Base-by-base conservation (phyloP, 352 stramenopile genomes). In the Thraustotheca clavata region DNA sequence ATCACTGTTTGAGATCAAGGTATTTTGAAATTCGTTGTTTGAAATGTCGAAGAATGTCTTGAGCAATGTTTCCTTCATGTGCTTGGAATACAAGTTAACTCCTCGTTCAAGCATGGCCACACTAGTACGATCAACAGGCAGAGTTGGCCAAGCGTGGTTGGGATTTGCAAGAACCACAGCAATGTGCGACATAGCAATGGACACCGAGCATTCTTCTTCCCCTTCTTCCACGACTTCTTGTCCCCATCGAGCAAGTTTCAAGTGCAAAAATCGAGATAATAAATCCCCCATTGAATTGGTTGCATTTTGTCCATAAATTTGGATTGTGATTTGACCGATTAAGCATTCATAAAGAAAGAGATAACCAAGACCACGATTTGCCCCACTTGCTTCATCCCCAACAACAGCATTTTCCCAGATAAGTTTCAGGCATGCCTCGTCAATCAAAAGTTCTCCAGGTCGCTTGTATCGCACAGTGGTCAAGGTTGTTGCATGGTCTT, bases 271-370 rank as follows among this genome's bases (percentile, higher is more conserved):
- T 8, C 86, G 86, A 24, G 80, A 43, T 20, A 77, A 81, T 22
- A 94, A 67, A 49, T 93, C 83, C 16, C 77, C 86, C 71, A 93
- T 88, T 36, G 86, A 91, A 12, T 71, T 73, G 1, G 81, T 86
- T 33, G 79, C 89, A 35, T 94, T 80, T 39, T 87, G 76, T 4
- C 81, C 80, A 34, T 79, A 80, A 26, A 94, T 71, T 0, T 73
- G 74, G 31, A 94, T 61, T 4, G 80, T 60, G 38, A 93, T 69
- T 48, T 91, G 79, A 12, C 75, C 69, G 59, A 88, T 86, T 1
- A 94, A 47, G 49, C 82, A 92, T 50, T 94, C 82, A 52, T 93
- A 94, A 46, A 94, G 68, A 46, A 93, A 91, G 24, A 93, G 34
- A 43, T 87, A 93, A 0, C 83, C 86, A 20, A 91, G 35, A 0